phyloP scores from a whole-genome alignment of 345 rosid genomes.

The Sapria himalayana region DNA sequence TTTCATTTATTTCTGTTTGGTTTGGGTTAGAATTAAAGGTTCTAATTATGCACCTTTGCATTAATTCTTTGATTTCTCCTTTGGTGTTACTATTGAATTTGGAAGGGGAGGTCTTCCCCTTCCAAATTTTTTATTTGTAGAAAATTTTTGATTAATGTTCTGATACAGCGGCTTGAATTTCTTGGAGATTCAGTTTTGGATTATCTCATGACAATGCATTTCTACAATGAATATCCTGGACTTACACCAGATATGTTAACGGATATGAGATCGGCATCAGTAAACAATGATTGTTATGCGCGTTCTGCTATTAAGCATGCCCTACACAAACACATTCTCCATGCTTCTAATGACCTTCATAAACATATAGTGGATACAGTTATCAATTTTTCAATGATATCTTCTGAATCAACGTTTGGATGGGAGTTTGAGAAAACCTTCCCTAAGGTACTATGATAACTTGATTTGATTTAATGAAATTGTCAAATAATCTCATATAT shows the following conservation, averaged over 20 bases:
- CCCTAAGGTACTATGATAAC: too few relatives aligned
- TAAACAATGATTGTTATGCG: constrained; percentile 77
- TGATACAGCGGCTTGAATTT: constrained; percentile 82
- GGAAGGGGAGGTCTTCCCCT: too few relatives aligned
- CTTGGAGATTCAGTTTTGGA: constrained; percentile 85
- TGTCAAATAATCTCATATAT: too few relatives aligned
- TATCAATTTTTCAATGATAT: constrained; percentile 10
- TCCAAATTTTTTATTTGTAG: too few relatives aligned
- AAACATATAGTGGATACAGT: constrained; percentile 23
- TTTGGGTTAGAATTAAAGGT: too few relatives aligned
- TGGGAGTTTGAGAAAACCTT: constrained; percentile 62
- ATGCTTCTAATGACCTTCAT: constrained; percentile 46
- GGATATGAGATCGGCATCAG: constrained; percentile 86
- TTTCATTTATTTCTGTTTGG: too few relatives aligned
- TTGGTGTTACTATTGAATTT: too few relatives aligned
- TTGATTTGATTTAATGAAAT: too few relatives aligned
- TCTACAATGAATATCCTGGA: constrained; percentile 34
- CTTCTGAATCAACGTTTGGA: constrained; percentile 34
- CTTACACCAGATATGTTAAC: constrained; percentile 68
- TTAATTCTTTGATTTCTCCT: too few relatives aligned
- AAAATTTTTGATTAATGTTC: too few relatives aligned
- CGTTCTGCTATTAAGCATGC: constrained; percentile 30
- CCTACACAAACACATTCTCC: constrained; percentile 48
- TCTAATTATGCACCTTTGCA: too few relatives aligned
- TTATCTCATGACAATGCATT: constrained; percentile 41